phyloP scores from a whole-genome alignment of 306 rosid species.

The Crotalaria pallida region DNA sequence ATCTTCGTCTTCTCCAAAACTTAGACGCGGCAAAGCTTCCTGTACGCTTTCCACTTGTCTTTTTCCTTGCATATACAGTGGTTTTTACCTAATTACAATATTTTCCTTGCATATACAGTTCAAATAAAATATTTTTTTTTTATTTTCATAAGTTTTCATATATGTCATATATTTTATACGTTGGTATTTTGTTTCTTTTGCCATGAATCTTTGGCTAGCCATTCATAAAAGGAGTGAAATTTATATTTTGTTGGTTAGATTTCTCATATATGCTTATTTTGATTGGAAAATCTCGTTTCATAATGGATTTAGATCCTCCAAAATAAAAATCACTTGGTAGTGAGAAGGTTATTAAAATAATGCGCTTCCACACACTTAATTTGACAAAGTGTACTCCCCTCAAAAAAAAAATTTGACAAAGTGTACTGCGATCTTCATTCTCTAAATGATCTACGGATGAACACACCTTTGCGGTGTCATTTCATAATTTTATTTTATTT shows the following conservation, averaged over 20 bases:
- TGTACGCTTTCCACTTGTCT: background rate
- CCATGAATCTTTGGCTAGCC: background rate
- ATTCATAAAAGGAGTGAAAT: background rate
- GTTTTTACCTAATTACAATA: no score
- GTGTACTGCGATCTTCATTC: no score
- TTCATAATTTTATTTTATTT: no score
- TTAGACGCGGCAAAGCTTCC: background rate
- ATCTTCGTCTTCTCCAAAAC: background rate
- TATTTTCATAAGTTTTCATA: background rate
- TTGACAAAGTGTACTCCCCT: no score
- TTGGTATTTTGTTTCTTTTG: background rate
- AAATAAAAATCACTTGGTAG: no score
- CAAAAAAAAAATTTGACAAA: no score
- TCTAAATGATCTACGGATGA: no score
- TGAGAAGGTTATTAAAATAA: no score
- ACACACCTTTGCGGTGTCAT: no score
- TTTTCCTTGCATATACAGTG: background rate
- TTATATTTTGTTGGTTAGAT: background rate
- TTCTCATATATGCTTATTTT: background rate
- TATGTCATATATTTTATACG: background rate
- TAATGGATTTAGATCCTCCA: no score
- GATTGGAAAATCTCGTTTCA: background rate
- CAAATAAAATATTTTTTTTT: background rate
- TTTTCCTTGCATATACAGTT: background rate
- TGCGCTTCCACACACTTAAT: no score